Evolutionary conservation across 257 asterid species (phyloP), one percentile per base, ranked within the genome.

Genomic region (Petrea volubilis): DNA sequence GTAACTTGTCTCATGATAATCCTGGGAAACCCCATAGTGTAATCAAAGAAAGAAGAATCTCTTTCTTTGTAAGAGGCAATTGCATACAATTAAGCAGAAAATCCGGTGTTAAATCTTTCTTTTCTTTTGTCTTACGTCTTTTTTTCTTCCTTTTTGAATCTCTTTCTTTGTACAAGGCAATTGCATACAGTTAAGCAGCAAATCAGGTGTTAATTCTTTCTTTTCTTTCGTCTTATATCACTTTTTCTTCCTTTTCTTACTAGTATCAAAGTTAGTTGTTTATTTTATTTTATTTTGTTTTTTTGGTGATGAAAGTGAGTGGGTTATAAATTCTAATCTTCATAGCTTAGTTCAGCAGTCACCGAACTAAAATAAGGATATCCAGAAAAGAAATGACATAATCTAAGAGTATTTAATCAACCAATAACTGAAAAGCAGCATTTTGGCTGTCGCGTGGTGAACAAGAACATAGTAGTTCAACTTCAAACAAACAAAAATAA

Each of bases 401-500:
- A 17, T 36, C n/a, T 63, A 27, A 7, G 11, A 24, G 5, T 55
- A 51, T 73, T 34, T 15, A 31, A 38, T 38, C 38, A 28, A 68
- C 38, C 55, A 56, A 5, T 25, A 38, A 9, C 18, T 55, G 6
- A 40, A n/a, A 17, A n/a, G n/a, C 15, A 64, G 10, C 5, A 1
- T n/a, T 25, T 65, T 27, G 13, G 60, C 17, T 65, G 72, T n/a
- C 18, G 40, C 27, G 2, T 50, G 18, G 31, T 41, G 46, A 23
- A 38, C 64, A 18, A 10, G 73, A 31, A 18, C 63, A 69, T 21
- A 63, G 52, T 14, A 51, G 25, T 70, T 18, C 7, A 73, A 60
- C 18, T 65, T 58, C 57, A 15, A 47, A 33, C 51, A 67, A 68
- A 52, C 7, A 49, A 25, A 25, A 36, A 50, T 44, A 21, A 69